Base-by-base conservation (phyloP, 2,329 filamentous ascomycete genomes). In the Pseudogymnoascus sp. region DNA sequence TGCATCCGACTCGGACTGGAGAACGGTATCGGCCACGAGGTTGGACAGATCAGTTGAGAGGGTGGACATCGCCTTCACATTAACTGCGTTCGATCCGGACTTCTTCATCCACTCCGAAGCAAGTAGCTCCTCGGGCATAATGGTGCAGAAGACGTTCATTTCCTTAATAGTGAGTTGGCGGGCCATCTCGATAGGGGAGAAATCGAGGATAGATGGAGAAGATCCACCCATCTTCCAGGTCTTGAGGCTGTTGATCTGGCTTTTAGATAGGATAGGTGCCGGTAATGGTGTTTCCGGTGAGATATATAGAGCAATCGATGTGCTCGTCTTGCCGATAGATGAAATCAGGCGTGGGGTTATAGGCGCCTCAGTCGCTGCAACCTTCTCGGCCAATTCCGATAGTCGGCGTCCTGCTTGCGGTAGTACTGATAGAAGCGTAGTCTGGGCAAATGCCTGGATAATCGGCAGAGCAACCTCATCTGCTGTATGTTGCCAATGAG, bases 41-140 rank as follows among this genome's bases (percentile, higher is more conserved):
- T 97, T 95, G 4, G 93, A 92, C 17, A 99, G 79, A 67, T 97
- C 93, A 0, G 92, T 99, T 2, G 93, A 96, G 42, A 99, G 80
- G 0, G 89, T 87, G 1, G 93, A 95, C 91, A 97, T 96, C 4
- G 91, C 90, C 73, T 93, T 90, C 66, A 99, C 93, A 67, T 97
- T 96, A 40, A 90, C 87, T 1, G 93, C 90, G 65, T 89, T 85
- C 0, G 85, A 86, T 4, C 88, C 90, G 2, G 85, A 83, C 70
- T 92, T 91, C 79, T 96, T 97, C 76, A 89, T 96, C 92, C 93
- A 97, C 75, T 96, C 92, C 0, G 91, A 90, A 2, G 88, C 91
- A 9, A 99, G 82, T 4, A 99, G 84, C 76, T 99, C 95, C 68
- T 97, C 91, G 0, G 95, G 91, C 68, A 93, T 82, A 67, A 99